phyloP scores from a whole-genome alignment of 208 protist genomes.

The Kentomonas sorsogonicus region DNA sequence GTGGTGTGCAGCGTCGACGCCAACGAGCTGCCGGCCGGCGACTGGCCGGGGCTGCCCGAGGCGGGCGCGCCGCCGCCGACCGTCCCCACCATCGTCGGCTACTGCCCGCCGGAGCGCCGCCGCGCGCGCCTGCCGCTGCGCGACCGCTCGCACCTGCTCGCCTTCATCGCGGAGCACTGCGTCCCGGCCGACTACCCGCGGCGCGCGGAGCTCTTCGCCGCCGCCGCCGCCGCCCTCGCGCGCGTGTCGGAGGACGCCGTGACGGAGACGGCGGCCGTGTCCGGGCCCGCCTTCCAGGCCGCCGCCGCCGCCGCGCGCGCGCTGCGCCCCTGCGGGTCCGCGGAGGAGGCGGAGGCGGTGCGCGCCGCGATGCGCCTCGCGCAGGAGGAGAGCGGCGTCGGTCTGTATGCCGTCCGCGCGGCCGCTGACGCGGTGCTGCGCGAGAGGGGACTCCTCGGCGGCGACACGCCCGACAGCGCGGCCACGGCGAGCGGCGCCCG shows the following conservation, averaged over 20 bases:
- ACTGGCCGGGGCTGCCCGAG: no score
- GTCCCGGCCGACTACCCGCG: neutral
- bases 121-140: conserved; percentile 5
- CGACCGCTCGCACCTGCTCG: neutral
- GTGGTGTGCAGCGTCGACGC: conserved; percentile 61
- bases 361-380: conserved; percentile 3
- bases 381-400: no score
- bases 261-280: neutral
- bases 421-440: no score
- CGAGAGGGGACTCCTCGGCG: no score
- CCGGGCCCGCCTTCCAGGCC: neutral
- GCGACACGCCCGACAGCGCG: no score
- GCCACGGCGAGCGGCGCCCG: no score
- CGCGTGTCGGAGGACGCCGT: neutral
- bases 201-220: neutral
- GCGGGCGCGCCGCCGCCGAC: conserved; percentile 19
- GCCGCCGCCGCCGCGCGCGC: neutral
- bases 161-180: neutral
- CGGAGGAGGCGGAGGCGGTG: neutral
- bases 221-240: neutral
- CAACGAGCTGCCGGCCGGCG: conserved; percentile 39
- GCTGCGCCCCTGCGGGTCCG: neutral
- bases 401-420: no score
- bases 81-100: conserved; percentile 43
- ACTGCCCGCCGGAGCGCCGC: conserved; percentile 4